These are phyloP conservation scores for Teunomyces atbi DNA, from an alignment of 805 yeast species.

Conservation along the genomic window DNA sequence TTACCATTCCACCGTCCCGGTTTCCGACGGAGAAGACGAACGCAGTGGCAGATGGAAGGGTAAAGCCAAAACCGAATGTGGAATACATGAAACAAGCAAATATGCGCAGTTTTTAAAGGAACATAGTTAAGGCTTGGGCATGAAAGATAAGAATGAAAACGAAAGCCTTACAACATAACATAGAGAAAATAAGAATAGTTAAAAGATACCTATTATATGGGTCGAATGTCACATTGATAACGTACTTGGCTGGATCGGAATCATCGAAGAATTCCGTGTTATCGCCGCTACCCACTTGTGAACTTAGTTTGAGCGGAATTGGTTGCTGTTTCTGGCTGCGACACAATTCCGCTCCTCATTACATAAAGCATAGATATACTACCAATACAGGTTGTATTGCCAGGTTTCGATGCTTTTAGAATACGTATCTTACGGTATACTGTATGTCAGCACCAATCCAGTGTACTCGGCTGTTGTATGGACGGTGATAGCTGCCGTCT, in stretches of 20 bases:
- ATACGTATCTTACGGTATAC: neutral
- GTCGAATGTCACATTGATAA: no score
- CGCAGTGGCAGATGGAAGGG: constrained; percentile 98
- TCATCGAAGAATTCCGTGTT: no score
- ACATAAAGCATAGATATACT: neutral
- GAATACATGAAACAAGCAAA: constrained; percentile 80
- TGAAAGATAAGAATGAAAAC: neutral
- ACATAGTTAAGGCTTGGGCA: neutral
- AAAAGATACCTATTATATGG: no score
- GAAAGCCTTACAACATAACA: neutral
- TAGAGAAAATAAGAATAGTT: no score
- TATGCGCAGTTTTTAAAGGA: constrained; percentile 58
- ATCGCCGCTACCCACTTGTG: no score
- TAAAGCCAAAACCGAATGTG: constrained; percentile 88
- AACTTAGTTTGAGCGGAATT: neutral
- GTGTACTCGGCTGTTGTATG: neutral
- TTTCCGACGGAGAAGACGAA: constrained; percentile 88
- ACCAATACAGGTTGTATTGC: neutral
- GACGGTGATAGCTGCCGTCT: constrained; percentile 10
- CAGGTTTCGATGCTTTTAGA: neutral
- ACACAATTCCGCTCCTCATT: neutral
- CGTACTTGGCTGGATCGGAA: no score
- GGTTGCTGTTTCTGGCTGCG: neutral
- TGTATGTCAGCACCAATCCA: neutral
- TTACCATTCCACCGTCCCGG: constrained; percentile 92